Percentiles rank a stretch among this genome's conserved stretches.
phyloP scores from a whole-genome alignment of 2,329 filamentous ascomycete genomes.

The Parastagonospora nodorum region DNA sequence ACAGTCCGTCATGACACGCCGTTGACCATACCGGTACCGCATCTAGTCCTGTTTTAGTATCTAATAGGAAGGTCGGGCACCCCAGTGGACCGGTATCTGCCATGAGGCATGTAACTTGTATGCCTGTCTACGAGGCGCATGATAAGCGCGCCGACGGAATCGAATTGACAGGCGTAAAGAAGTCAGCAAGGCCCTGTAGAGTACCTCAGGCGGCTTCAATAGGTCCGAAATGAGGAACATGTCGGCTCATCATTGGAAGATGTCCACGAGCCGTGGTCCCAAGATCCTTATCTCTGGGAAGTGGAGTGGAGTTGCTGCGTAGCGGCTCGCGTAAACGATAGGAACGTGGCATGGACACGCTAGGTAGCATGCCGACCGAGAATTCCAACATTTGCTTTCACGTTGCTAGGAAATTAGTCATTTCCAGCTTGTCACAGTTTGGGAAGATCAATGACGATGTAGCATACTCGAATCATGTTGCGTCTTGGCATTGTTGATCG shows the following conservation, averaged over 20 bases:
- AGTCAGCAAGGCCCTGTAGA: not conserved
- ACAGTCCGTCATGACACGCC: not conserved
- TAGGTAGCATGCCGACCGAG: not conserved
- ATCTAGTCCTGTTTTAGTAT: not conserved
- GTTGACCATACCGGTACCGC: not conserved
- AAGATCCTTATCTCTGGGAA: slow-evolving; percentile 12
- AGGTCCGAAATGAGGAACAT: slow-evolving; percentile 1
- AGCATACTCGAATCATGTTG: too few relatives aligned
- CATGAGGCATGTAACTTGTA: not conserved
- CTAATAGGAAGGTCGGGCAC: not conserved
- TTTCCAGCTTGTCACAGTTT: not conserved
- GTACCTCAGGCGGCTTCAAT: not conserved
- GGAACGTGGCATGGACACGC: not conserved
- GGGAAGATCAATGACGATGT: not conserved
- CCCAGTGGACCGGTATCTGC: not conserved
- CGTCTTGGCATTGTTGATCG: too few relatives aligned
- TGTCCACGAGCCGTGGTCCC: not conserved
- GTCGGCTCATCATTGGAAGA: not conserved
- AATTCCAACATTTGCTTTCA: not conserved
- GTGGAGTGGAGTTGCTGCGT: slow-evolving; percentile 5
- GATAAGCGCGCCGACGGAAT: slow-evolving; percentile 6
- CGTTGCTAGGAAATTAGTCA: not conserved
- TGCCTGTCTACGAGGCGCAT: not conserved
- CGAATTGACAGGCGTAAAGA: not conserved
- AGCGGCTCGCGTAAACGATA: slow-evolving; percentile 5